phyloP scores from a whole-genome alignment of 441 rosid genomes.

The Euphorbia neoarborescens region DNA sequence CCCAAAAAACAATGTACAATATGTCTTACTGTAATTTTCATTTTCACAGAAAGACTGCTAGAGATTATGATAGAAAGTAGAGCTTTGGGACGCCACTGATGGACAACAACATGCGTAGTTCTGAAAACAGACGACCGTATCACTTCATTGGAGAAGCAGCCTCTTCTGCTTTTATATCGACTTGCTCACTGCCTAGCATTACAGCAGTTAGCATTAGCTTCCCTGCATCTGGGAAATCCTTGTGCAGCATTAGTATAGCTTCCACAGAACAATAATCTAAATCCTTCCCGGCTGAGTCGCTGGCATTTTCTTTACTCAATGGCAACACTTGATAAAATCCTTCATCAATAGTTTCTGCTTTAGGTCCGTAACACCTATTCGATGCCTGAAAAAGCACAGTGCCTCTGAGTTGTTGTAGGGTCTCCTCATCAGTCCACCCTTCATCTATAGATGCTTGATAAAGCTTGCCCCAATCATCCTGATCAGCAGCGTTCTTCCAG shows the following conservation, averaged over 20 bases:
- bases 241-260: conserved; percentile 73
- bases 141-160: conserved; percentile 45
- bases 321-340: conserved; percentile 62
- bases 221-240: conserved; percentile 73
- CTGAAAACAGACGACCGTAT: not conserved
- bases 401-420: conserved; percentile 45
- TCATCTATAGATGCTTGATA: conserved; percentile 47
- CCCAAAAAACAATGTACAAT: not conserved
- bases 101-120: not conserved
- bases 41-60: not conserved
- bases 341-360: conserved; percentile 55
- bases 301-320: conserved; percentile 43
- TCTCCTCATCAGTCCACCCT: conserved; percentile 91
- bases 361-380: conserved; percentile 56
- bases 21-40: not conserved
- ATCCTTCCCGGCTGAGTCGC: conserved; percentile 27
- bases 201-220: conserved; percentile 76
- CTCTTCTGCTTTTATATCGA: conserved; percentile 26
- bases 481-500: conserved; percentile 80
- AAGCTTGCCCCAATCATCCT: conserved; percentile 69
- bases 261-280: conserved; percentile 52
- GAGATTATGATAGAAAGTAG: not conserved
- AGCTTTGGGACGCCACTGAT: not conserved
- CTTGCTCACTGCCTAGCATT: conserved; percentile 51
- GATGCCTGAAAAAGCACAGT: conserved; percentile 77